Percentiles rank a stretch among this genome's conserved stretches.
phyloP scores from a whole-genome alignment of 2,329 filamentous ascomycete species.

The Penicillium sp. region DNA sequence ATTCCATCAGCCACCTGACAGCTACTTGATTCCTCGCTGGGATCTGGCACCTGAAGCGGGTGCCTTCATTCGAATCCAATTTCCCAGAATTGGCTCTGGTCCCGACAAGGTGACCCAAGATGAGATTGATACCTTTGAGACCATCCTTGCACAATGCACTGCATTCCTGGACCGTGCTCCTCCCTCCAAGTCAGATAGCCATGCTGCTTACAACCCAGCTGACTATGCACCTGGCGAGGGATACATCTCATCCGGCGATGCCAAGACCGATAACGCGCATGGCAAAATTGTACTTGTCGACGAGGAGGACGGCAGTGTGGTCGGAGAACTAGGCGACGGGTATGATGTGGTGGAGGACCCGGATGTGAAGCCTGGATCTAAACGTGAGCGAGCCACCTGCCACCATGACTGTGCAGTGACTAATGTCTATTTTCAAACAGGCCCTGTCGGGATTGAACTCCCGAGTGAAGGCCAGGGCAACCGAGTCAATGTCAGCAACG shows the following conservation, averaged over 20 bases:
- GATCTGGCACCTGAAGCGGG: conserved; percentile 84
- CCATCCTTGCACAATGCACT: conserved; percentile 95
- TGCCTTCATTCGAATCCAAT: conserved; percentile 90
- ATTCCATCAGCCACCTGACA: conserved; percentile 88
- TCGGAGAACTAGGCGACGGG: conserved; percentile 82
- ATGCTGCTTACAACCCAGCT: conserved; percentile 69
- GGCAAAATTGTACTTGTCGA: conserved; percentile 90
- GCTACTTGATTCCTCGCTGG: conserved; percentile 94
- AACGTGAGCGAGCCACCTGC: conserved; percentile 59
- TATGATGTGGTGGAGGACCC: conserved; percentile 77
- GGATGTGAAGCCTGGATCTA: conserved; percentile 77
- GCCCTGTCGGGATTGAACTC: conserved; percentile 50
- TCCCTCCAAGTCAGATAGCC: conserved; percentile 37
- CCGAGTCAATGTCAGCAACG: conserved; percentile 47
- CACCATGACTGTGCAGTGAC: conserved; percentile 1
- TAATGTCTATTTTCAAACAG: conserved; percentile 27
- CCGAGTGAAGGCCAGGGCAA: conserved; percentile 48
- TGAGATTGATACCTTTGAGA: conserved; percentile 94
- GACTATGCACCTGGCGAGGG: conserved; percentile 76
- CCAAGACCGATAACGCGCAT: conserved; percentile 39
- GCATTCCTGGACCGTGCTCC: conserved; percentile 84
- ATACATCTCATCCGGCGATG: conserved; percentile 55
- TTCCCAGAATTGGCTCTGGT: conserved; percentile 69
- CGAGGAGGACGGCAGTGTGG: conserved; percentile 92
- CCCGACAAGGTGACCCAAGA: conserved; percentile 69